phyloP scores from a whole-genome alignment of 495 filamentous ascomycete species.

The Parathielavia hyrcaniae region DNA sequence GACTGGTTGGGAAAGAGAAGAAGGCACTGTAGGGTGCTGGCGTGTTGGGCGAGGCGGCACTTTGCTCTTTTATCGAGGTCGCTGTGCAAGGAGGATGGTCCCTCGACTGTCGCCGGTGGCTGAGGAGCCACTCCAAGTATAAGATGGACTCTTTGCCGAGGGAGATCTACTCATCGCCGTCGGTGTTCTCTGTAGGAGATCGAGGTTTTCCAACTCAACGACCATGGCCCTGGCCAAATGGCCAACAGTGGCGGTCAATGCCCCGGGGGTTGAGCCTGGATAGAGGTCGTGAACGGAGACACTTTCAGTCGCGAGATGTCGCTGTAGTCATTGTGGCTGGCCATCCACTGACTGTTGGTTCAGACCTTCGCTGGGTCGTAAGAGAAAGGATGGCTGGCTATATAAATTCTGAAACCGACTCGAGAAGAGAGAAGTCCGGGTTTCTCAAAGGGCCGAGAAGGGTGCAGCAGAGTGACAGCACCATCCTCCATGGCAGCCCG shows the following conservation, averaged over 20 bases:
- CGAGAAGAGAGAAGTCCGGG: conserved; percentile 15
- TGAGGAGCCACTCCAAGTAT: conserved; percentile 69
- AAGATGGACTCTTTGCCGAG: conserved; percentile 56
- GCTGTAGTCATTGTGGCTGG: conserved; percentile 66
- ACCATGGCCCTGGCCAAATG: too few species aligned
- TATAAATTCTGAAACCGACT: conserved; percentile 41
- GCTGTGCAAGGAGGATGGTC: conserved; percentile 63
- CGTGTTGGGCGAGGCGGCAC: conserved; percentile 59
- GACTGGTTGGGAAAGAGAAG: conserved; percentile 23
- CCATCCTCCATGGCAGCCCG: conserved; percentile 68
- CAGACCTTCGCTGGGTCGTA: conserved; percentile 54
- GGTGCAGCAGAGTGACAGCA: conserved; percentile 54
- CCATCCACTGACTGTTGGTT: conserved; percentile 86
- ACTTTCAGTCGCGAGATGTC: conserved; percentile 71
- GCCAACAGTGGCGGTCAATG: too few species aligned
- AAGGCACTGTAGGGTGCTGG: conserved; percentile 38
- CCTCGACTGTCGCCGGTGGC: conserved; percentile 68
- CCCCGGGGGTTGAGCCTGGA: conserved; percentile 13
- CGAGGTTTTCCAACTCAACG: too few species aligned
- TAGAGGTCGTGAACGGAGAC: conserved; percentile 37
- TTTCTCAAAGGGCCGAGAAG: conserved; percentile 42
- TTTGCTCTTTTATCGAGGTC: conserved; percentile 40
- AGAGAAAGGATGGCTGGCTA: conserved; percentile 42
- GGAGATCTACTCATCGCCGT: too few species aligned
- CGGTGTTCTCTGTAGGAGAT: too few species aligned